Conservation (phyloP, 1,284 basidiomycete genomes). For the Pyrrhoderma noxium region DNA sequence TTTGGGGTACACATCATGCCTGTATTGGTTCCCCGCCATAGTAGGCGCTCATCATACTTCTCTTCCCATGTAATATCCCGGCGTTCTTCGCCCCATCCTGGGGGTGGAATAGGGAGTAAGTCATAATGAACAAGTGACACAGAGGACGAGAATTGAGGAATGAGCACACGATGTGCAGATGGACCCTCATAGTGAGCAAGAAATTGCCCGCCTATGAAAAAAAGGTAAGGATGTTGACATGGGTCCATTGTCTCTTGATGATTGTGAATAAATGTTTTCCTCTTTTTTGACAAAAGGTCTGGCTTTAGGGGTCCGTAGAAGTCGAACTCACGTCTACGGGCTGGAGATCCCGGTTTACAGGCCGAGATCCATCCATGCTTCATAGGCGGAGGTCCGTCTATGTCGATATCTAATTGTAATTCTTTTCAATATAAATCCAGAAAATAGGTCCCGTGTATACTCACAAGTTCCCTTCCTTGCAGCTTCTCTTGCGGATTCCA, state of each 20-base stretch:
- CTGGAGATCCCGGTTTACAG: constrained; percentile 13
- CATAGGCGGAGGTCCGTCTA: constrained; percentile 13
- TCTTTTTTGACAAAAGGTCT: constrained; percentile 10
- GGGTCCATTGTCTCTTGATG: constrained; percentile 50
- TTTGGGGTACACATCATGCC: constrained; percentile 44
- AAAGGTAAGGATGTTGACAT: constrained; percentile 45
- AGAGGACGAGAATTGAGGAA: constrained; percentile 50
- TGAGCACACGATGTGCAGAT: constrained; percentile 34
- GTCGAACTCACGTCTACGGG: constrained; percentile 8
- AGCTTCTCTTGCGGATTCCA: constrained; percentile 32
- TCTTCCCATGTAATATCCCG: constrained; percentile 49
- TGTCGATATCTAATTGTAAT: constrained; percentile 10
- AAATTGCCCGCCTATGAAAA: constrained; percentile 48
- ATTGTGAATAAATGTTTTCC: constrained; percentile 43
- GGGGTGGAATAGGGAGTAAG: constrained; percentile 46
- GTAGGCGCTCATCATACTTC: constrained; percentile 46
- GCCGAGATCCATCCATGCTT: constrained; percentile 19
- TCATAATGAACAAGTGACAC: constrained; percentile 52
- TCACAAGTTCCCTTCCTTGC: constrained; percentile 36
- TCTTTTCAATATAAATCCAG: neutral
- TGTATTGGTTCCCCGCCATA: constrained; percentile 66
- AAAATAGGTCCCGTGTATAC: constrained; percentile 19
- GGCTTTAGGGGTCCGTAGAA: constrained; percentile 12
- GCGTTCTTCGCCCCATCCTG: constrained; percentile 35
- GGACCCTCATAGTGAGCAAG: constrained; percentile 48